Evolutionary conservation across 1,139 yeast species (phyloP).

Genomic region (Scheffersomyces quercinus): DNA sequence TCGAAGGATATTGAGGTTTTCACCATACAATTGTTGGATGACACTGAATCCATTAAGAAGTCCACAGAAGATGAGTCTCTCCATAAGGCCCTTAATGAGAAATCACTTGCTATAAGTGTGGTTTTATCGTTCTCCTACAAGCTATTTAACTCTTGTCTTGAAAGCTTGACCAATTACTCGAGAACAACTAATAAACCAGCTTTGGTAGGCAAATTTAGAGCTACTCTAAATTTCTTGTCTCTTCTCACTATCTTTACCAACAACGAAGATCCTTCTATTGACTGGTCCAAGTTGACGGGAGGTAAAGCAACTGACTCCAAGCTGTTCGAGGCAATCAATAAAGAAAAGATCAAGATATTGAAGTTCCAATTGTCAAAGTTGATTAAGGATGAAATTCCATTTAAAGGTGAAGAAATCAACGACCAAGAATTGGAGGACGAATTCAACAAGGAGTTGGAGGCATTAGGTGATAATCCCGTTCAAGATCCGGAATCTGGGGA

Average conservation of each 20-base stretch:
- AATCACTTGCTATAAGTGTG: constrained; percentile 55
- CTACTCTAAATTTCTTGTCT: constrained; percentile 37
- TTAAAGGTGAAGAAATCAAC: constrained; percentile 23
- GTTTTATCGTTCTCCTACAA: constrained; percentile 62
- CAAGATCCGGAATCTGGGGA: background rate
- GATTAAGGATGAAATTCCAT: constrained; percentile 38
- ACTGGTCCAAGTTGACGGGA: constrained; percentile 33
- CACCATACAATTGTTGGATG: constrained; percentile 61
- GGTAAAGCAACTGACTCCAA: constrained; percentile 28
- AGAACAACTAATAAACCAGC: constrained; percentile 26
- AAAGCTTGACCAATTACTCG: constrained; percentile 26
- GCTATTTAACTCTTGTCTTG: constrained; percentile 54
- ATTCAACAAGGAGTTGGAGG: constrained; percentile 27
- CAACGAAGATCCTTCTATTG: constrained; percentile 27
- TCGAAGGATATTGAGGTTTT: constrained; percentile 55
- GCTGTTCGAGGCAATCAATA: constrained; percentile 29
- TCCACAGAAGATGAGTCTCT: constrained; percentile 26
- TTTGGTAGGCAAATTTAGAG: constrained; percentile 35
- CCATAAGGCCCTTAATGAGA: constrained; percentile 52
- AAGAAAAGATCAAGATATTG: constrained; percentile 37
- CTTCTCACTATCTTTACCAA: constrained; percentile 30
- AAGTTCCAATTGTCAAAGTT: constrained; percentile 43
- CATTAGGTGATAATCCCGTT: constrained; percentile 8
- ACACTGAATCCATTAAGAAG: constrained; percentile 55
- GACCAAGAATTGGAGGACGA: constrained; percentile 26